Evolutionary conservation across 202 grass and related monocot genomes (phyloP).

Genomic region (Bolboschoenoplectus hybrid): DNA sequence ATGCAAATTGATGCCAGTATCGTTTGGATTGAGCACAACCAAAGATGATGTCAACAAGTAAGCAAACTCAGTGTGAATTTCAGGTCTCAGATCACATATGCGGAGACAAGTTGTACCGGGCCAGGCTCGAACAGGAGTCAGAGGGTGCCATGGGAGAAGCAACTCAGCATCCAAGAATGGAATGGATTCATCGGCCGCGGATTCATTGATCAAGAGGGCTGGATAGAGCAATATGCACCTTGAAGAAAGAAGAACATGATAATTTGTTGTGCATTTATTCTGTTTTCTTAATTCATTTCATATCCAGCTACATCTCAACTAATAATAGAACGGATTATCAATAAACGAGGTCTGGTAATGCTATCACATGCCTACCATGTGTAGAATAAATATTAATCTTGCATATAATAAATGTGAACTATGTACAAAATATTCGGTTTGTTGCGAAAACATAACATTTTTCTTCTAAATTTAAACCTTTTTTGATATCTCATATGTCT

Average conservation of each 20-base stretch:
- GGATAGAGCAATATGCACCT: constrained; percentile 42
- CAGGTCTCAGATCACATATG: constrained; percentile 45
- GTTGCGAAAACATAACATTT: too few species aligned
- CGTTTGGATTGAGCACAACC: not conserved
- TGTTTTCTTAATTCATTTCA: not conserved
- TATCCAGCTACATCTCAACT: not conserved
- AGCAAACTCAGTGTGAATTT: constrained; percentile 13
- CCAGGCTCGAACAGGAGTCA: constrained; percentile 41
- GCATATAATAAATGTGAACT: too few species aligned
- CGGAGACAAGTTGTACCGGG: constrained; percentile 46
- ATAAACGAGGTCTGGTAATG: not conserved
- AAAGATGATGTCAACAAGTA: not conserved
- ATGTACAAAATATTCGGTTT: too few species aligned
- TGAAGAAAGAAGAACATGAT: constrained; percentile 10
- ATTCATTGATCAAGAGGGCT: constrained; percentile 61
- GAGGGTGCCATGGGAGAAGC: constrained; percentile 39
- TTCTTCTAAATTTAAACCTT: too few species aligned
- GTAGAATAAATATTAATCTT: too few species aligned
- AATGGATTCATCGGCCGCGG: constrained; percentile 29
- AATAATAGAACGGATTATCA: not conserved
- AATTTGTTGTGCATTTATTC: not conserved
- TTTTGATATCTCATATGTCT: too few species aligned
- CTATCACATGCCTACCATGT: not conserved
- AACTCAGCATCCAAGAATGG: constrained; percentile 32
- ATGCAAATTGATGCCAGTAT: not conserved